These are phyloP conservation scores for Emmonsia crescens DNA, from an alignment of 2,329 filamentous ascomycete species.

Conservation along the genomic window DNA sequence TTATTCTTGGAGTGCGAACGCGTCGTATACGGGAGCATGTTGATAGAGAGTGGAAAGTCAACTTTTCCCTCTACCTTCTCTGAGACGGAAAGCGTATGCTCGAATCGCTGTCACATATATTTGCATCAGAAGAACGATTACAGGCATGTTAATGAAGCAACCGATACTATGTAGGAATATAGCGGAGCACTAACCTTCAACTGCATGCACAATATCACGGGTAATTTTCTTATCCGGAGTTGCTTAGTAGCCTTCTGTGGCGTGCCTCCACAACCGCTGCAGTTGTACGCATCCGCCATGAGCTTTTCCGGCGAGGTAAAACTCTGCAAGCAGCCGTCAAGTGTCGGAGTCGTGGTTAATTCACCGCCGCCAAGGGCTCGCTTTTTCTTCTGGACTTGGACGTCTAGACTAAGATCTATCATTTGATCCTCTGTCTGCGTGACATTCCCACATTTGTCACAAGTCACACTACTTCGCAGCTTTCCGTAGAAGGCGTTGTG, in stretches of 20 bases:
- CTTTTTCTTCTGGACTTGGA: conserved; percentile 64
- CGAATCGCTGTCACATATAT: conserved; percentile 47
- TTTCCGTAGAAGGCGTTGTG: conserved; percentile 93
- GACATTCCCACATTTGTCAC: conserved; percentile 71
- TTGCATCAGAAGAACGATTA: not conserved
- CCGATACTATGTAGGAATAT: not conserved
- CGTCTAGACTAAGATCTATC: conserved; percentile 76
- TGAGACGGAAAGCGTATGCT: conserved; percentile 62
- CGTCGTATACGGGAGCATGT: conserved; percentile 83
- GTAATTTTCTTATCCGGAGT: conserved; percentile 70
- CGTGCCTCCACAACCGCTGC: conserved; percentile 63
- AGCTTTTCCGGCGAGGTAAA: conserved; percentile 76
- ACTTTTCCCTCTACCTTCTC: conserved; percentile 84
- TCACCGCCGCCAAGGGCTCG: conserved; percentile 28
- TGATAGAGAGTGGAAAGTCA: conserved; percentile 73
- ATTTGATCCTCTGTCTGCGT: conserved; percentile 81
- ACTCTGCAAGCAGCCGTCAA: conserved; percentile 70
- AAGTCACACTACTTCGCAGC: conserved; percentile 80
- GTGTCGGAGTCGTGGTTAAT: conserved; percentile 31
- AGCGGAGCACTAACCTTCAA: conserved; percentile 55
- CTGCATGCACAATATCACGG: conserved; percentile 83
- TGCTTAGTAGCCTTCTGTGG: conserved; percentile 71
- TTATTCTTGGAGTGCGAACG: conserved; percentile 34
- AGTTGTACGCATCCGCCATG: conserved; percentile 68
- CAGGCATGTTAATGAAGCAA: not conserved